Evolutionary conservation across 305 asterid genomes (phyloP), one percentile per base, ranked within the genome.

Genomic region (Rubia balearica): DNA sequence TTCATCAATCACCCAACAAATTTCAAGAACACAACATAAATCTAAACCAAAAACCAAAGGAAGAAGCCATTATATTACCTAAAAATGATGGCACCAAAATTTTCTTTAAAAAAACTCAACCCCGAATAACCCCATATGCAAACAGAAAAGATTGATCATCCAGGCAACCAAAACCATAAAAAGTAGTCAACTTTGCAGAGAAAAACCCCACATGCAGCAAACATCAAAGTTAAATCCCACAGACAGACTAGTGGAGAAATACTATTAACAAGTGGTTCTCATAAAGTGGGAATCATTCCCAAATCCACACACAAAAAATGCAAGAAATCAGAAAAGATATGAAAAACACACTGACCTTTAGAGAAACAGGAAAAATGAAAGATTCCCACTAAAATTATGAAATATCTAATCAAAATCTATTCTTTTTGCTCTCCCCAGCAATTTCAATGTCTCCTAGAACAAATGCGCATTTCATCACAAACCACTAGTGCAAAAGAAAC

Each of bases 301-400:
- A 53, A 30, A 55, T 51, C 48, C 62, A 59, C 22, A 38, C 40
- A 68, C 1, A 61, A 5, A 69, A 75, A 67, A 46, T 9, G 43
- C 22, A 33, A 71, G 24, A 73, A 60, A 48, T 41, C 77, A 74
- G 69, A 74, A 75, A 43, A 19, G 63, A 74, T 61, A 65, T 63
- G 65, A 57, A 17, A 68, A 53, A n/a, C 22, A 5, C 59, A 67
- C 76, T 66, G 73, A 84, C 89, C 90, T 83, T 78, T 79, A 74
- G 21, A 73, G 73, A 75, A 80, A 77, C 75, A 77, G 73, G 76
- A 73, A 7, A 17, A 16, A 51, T 51, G 59, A 57, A 82, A 84
- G 85, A 82, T 84, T 78, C 89, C 89, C 89, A 82, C 86, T 81
- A 71, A 69, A 36, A 36, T 36, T 36, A 36, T 36, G 40, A 84